Evolutionary conservation across 768 basidiomycete genomes (phyloP).

Genomic region (Rhodotorula diobovata): DNA sequence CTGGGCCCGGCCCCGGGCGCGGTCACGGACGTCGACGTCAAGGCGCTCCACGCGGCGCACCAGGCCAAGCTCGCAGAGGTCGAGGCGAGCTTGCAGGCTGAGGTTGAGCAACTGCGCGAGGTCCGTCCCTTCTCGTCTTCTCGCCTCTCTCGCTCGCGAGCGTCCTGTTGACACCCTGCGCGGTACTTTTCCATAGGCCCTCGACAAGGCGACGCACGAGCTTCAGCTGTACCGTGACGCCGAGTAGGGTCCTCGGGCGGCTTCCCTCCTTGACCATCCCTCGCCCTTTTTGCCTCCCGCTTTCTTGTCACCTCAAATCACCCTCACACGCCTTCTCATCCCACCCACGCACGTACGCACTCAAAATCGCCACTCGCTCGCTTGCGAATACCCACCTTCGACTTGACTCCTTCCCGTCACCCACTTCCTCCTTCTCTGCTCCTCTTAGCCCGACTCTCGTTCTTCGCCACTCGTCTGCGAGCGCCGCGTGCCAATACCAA

Average conservation of each 20-base stretch:
- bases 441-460: too few species aligned
- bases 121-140: slow-evolving; percentile 4
- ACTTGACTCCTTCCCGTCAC: too few species aligned
- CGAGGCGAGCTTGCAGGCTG: slow-evolving; percentile 60
- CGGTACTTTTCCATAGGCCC: too few species aligned
- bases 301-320: not conserved
- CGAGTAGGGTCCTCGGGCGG: not conserved
- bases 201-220: slow-evolving; percentile 15
- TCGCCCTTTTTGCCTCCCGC: not conserved
- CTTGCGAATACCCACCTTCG: too few species aligned
- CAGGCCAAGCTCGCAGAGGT: slow-evolving; percentile 72
- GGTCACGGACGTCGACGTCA: slow-evolving; percentile 71
- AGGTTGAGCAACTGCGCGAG: slow-evolving; percentile 51
- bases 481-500: too few species aligned
- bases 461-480: too few species aligned
- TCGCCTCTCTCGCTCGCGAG: not conserved
- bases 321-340: not conserved
- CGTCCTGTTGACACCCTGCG: too few species aligned
- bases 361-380: too few species aligned
- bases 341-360: too few species aligned
- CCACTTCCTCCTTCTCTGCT: too few species aligned
- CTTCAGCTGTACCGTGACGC: slow-evolving; percentile 17
- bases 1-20: slow-evolving; percentile 42
- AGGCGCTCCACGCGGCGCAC: slow-evolving; percentile 75
- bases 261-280: not conserved